Evolutionary conservation across 1,284 basidiomycete species (phyloP), one percentile per base, ranked within the genome.

Genomic region (Tilletia caries): DNA sequence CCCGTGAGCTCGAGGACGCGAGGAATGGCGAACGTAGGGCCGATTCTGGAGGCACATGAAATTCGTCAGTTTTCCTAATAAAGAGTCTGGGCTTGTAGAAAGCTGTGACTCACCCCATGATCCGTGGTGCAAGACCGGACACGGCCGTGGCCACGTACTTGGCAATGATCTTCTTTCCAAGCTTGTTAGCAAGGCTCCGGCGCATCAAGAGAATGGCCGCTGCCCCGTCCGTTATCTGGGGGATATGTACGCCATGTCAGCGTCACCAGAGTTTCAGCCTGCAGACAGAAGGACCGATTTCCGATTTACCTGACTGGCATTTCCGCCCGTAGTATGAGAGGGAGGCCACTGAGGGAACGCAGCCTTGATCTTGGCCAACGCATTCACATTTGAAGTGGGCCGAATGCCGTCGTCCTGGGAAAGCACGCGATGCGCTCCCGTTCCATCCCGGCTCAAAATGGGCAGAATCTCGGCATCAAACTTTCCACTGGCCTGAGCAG

Each of bases 331-430:
- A 20, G 91, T 92, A 54, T 88, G 87, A 1, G 86, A 84, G 10
- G 89, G 89, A 1, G 89, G 90, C 92, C 92, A 95, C 76, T 94
- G 91, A 46, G 92, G 92, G 85, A 95, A 95, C 2, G 93, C 93
- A 3, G 90, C 74, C 69, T 87, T 88, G 75, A 92, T 88, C 84
- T 90, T 91, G 62, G 82, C 79, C 64, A 95, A 85, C 10, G 82
- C 83, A 74, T 91, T 90, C 78, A 89, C 87, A 0, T 91, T 93
- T 15, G 91, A 91, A 10, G 89, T 90, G 71, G 87, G 86, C 29
- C 92, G 86, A 67, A 94, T 91, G 8, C 92, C 92, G 79, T 95
- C 93, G 81, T 95, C 93, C 79, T 89, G 86, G 43, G 85, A 86
- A 29, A 93, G 85, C 25, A 88, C 85, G 44, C 91, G 87, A 29